Conservation (phyloP, 495 filamentous ascomycete species). For the Aspergillus sparsus region DNA sequence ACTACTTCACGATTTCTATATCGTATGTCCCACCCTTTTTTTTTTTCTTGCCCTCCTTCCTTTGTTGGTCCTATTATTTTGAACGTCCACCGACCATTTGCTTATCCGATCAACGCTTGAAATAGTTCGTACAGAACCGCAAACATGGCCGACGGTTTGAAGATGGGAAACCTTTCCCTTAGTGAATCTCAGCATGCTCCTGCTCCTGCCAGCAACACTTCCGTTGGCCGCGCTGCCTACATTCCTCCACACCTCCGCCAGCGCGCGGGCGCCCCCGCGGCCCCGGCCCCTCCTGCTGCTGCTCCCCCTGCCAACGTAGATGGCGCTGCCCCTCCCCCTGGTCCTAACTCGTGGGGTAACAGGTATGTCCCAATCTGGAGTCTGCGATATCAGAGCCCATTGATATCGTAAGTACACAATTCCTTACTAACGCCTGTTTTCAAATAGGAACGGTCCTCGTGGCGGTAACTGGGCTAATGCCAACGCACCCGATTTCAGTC, state of each 20-base stretch:
- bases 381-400: conserved; percentile 1
- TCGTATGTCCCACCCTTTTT: conserved; percentile 19
- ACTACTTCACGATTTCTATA: conserved; percentile 8
- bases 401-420: too few species aligned
- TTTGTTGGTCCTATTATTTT: too few species aligned
- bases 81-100: conserved; percentile 5
- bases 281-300: conserved; percentile 36
- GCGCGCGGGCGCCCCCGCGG: conserved; percentile 45
- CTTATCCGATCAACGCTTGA: conserved; percentile 16
- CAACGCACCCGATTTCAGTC: conserved; percentile 66
- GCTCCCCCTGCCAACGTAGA: conserved; percentile 5
- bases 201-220: conserved; percentile 24
- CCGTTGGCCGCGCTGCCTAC: conserved; percentile 73
- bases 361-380: conserved; percentile 37
- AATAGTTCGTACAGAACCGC: conserved; percentile 35
- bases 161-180: conserved; percentile 82
- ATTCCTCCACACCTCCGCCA: conserved; percentile 93
- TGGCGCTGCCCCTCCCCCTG: conserved; percentile 34
- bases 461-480: conserved; percentile 69
- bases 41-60: conserved; percentile 22
- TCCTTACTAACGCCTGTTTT: conserved; percentile 16
- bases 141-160: conserved; percentile 93
- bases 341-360: conserved; percentile 34
- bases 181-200: conserved; percentile 71
- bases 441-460: conserved; percentile 45